Conservation (phyloP, 768 basidiomycete species). For the Podaxis sp. region DNA sequence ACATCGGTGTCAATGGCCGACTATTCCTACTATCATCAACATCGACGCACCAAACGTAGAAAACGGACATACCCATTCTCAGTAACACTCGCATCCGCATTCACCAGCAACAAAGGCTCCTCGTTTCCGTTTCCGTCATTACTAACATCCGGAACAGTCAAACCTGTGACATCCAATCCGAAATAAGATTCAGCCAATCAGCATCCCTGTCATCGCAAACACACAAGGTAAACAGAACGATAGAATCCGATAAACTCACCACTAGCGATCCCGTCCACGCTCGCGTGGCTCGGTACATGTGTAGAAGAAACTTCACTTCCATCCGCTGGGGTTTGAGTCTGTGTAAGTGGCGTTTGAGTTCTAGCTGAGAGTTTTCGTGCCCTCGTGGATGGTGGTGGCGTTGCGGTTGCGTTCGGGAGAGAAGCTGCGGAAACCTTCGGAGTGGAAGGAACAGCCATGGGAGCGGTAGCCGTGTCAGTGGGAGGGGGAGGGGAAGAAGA, state of each 20-base stretch:
- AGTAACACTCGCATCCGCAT: neutral
- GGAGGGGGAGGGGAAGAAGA: neutral
- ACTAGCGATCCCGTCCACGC: slow-evolving; percentile 1
- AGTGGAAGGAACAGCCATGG: neutral
- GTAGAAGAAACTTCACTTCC: neutral
- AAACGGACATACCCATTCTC: neutral
- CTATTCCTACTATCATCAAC: neutral
- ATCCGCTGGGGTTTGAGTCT: neutral
- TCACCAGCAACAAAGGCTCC: neutral
- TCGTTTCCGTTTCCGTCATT: neutral
- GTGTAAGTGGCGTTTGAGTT: neutral
- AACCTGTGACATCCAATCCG: neutral
- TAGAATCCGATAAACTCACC: slow-evolving; percentile 2
- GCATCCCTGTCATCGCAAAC: neutral
- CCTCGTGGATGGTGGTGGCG: neutral
- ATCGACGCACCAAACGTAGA: neutral
- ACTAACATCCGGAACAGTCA: slow-evolving; percentile 5
- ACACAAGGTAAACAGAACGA: neutral
- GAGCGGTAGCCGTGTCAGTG: neutral
- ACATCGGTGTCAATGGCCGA: neutral
- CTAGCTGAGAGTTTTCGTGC: neutral
- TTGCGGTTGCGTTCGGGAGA: neutral
- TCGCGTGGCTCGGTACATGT: neutral
- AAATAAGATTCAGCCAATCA: neutral
- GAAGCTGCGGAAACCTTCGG: neutral